These are phyloP conservation scores for Boletus subcaerulescens DNA, from an alignment of 768 basidiomycete species.

Conservation along the genomic window DNA sequence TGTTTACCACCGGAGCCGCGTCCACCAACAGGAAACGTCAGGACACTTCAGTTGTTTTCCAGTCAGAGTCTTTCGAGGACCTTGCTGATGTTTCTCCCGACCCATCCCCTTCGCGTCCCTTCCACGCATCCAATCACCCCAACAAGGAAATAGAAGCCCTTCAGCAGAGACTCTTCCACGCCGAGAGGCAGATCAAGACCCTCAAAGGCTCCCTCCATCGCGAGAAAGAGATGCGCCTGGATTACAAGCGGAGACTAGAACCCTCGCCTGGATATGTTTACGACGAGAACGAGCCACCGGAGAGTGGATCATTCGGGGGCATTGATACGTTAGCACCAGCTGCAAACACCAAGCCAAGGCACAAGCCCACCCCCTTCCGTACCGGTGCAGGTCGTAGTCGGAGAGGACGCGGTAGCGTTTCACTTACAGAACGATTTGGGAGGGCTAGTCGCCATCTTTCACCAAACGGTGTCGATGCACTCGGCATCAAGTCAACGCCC, in stretches of 20 bases:
- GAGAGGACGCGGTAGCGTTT: conserved; percentile 50
- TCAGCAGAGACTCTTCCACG: conserved; percentile 79
- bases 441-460: conserved; percentile 54
- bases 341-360: conserved; percentile 34
- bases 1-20: conserved; percentile 61
- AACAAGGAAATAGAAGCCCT: conserved; percentile 79
- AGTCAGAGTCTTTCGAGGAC: conserved; percentile 46
- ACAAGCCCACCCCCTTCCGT: conserved; percentile 55
- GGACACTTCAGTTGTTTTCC: conserved; percentile 48
- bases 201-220: conserved; percentile 75
- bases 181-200: conserved; percentile 81
- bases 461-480: conserved; percentile 37
- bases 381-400: conserved; percentile 42
- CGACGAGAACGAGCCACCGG: conserved; percentile 37
- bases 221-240: conserved; percentile 80
- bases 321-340: conserved; percentile 37
- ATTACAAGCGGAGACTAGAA: conserved; percentile 55
- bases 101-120: conserved; percentile 55
- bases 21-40: conserved; percentile 61
- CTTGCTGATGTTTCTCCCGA: conserved; percentile 57
- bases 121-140: conserved; percentile 71
- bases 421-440: conserved; percentile 61
- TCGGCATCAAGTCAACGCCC: conserved; percentile 17
- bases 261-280: conserved; percentile 37
- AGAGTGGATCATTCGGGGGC: conserved; percentile 47